Evolutionary conservation across 345 rosid genomes (phyloP).

Genomic region (Cardamine chenopodiifolia): DNA sequence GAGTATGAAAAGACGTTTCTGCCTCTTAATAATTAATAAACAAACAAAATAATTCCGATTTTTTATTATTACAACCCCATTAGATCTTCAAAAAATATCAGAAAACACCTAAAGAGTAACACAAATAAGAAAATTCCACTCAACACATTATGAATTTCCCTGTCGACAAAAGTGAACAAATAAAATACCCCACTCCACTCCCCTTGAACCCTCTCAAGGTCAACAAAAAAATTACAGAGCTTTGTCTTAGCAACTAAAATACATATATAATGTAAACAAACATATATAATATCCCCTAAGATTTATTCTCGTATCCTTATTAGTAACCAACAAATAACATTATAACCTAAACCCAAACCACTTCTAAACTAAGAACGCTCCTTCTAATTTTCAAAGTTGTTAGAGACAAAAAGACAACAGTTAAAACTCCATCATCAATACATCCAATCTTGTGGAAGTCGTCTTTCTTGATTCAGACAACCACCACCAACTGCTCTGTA

Average conservation of each 20-base stretch:
- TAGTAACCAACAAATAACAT: conserved; percentile 16
- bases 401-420: conserved; percentile 5
- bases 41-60: conserved; percentile 24
- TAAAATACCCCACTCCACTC: conserved; percentile 25
- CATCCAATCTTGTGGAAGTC: conserved; percentile 47
- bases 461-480: conserved; percentile 36
- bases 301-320: conserved; percentile 28
- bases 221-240: conserved; percentile 39
- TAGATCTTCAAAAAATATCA: conserved; percentile 23
- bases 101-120: conserved; percentile 22
- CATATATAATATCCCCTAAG: conserved; percentile 12
- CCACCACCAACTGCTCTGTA: conserved; percentile 10
- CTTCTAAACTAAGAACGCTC: conserved; percentile 14
- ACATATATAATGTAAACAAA: conserved; percentile 17
- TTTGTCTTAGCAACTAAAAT: conserved; percentile 8
- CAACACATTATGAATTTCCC: conserved; percentile 31
- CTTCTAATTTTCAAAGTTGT: neutral
- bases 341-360: conserved; percentile 28
- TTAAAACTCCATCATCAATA: conserved; percentile 2
- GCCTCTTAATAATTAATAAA: neutral
- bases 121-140: conserved; percentile 31
- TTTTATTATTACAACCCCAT: conserved; percentile 34
- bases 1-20: neutral
- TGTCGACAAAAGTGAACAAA: conserved; percentile 9
- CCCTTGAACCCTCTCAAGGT: conserved; percentile 30